A percentile compares a stretch with the other conserved stretches of the same genome.
phyloP scores from a whole-genome alignment of 805 yeast genomes.

The Yarrowia bubula region DNA sequence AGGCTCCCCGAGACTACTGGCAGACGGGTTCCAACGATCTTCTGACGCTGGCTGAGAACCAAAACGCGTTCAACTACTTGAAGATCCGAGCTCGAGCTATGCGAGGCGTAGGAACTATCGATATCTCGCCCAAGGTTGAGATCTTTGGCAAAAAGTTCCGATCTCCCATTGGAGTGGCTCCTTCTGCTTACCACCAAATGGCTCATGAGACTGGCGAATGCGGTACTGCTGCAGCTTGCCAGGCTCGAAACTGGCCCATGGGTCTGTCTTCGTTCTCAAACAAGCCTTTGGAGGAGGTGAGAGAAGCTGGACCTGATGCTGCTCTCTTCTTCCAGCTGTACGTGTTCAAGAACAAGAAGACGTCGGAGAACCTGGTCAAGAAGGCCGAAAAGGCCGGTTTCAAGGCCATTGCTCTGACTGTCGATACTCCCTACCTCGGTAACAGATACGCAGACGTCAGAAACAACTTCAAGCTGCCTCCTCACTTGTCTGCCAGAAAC shows the following conservation, averaged over 20 bases:
- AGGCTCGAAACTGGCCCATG: conserved; percentile 37
- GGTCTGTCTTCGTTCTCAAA: conserved; percentile 36
- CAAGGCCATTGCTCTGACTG: conserved; percentile 52
- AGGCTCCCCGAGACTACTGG: conserved; percentile 35
- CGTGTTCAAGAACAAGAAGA: conserved; percentile 37
- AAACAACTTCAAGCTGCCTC: conserved; percentile 34
- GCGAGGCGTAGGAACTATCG: conserved; percentile 36
- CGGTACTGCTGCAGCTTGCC: conserved; percentile 40
- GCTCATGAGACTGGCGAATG: conserved; percentile 40
- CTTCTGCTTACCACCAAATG: conserved; percentile 39
- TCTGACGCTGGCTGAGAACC: conserved; percentile 36
- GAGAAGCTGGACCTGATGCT: conserved; percentile 33
- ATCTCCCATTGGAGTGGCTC: conserved; percentile 41
- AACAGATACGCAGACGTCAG: conserved; percentile 50
- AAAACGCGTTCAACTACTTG: conserved; percentile 35
- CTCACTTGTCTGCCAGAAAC: conserved; percentile 36
- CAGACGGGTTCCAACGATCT: conserved; percentile 37
- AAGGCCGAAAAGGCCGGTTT: conserved; percentile 38
- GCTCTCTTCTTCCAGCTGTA: conserved; percentile 37
- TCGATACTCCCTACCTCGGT: conserved; percentile 56
- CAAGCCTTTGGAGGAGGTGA: conserved; percentile 35
- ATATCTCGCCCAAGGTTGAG: conserved; percentile 30
- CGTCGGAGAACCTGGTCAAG: conserved; percentile 33
- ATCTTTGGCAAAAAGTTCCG: conserved; percentile 35
- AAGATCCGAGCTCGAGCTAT: conserved; percentile 37